These are phyloP conservation scores for Curvularia verruculosa DNA, from an alignment of 2,329 filamentous ascomycete genomes.

Conservation along the genomic window DNA sequence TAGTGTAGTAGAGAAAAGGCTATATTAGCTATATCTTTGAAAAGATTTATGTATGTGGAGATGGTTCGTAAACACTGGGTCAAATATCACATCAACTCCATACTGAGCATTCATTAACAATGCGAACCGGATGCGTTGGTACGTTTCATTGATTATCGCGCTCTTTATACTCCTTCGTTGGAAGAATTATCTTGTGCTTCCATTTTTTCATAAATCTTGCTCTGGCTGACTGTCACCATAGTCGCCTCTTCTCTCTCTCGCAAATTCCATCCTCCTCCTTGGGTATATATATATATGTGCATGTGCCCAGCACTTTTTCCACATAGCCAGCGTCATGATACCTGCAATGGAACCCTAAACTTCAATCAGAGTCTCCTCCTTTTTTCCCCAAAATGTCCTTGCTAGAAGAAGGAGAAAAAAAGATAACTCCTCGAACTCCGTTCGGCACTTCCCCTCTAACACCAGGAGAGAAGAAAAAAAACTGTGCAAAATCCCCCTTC, in stretches of 20 bases:
- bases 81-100: background rate
- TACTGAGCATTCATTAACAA: background rate
- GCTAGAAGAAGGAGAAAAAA: no score
- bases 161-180: background rate
- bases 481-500: background rate
- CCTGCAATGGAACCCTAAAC: no score
- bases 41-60: background rate
- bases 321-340: background rate
- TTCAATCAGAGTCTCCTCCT: no score
- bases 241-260: background rate
- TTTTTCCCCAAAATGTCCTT: no score
- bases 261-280: background rate
- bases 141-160: background rate
- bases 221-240: background rate
- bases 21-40: background rate
- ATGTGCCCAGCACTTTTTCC: background rate
- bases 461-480: background rate
- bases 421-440: no score
- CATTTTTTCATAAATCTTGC: background rate
- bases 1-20: background rate
- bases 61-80: background rate
- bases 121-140: background rate
- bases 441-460: no score
- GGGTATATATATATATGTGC: background rate
- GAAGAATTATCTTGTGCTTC: background rate